Percentiles rank a stretch among this genome's conserved stretches.
phyloP scores from a whole-genome alignment of 2,329 filamentous ascomycete species.

The Verticillium zaregamsianum region DNA sequence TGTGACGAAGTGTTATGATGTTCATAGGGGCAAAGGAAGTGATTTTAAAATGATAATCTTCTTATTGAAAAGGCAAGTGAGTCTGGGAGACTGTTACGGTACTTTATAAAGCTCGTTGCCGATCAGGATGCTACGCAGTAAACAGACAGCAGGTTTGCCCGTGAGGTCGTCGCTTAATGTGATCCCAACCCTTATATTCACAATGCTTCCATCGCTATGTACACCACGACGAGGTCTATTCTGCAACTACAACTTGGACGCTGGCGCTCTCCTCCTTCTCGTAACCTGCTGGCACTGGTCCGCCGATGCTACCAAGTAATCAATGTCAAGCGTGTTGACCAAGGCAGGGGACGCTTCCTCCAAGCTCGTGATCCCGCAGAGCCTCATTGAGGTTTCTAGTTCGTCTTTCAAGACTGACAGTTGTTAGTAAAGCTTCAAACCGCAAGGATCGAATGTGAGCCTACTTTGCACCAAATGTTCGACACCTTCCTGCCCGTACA shows the following conservation, averaged over 20 bases:
- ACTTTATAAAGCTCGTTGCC: too few species aligned
- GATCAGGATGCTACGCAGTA: too few species aligned
- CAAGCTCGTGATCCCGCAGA: constrained; percentile 22
- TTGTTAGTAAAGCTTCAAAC: constrained; percentile 8
- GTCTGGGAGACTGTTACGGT: too few species aligned
- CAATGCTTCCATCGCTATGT: too few species aligned
- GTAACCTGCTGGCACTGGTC: neutral
- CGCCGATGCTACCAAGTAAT: constrained; percentile 20
- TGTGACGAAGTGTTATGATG: too few species aligned
- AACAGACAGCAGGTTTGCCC: too few species aligned
- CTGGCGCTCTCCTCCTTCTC: neutral
- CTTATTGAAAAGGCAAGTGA: too few species aligned
- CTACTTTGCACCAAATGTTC: constrained; percentile 48
- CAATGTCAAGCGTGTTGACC: constrained; percentile 25
- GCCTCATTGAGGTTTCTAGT: constrained; percentile 57
- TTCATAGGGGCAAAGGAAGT: too few species aligned
- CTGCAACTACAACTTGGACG: neutral
- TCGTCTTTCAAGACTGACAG: constrained; percentile 52
- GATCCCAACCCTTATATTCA: too few species aligned
- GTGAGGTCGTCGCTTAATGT: too few species aligned
- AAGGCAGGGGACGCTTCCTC: constrained; percentile 20
- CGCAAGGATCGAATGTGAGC: constrained; percentile 16
- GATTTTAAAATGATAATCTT: too few species aligned
- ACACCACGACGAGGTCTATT: too few species aligned
- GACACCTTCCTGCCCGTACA: constrained; percentile 57